A percentile compares a stretch with the other conserved stretches of the same genome.
Evolutionary conservation across 2,329 filamentous ascomycete species (phyloP).

Genomic region (Fusarium brachygibbosum): DNA sequence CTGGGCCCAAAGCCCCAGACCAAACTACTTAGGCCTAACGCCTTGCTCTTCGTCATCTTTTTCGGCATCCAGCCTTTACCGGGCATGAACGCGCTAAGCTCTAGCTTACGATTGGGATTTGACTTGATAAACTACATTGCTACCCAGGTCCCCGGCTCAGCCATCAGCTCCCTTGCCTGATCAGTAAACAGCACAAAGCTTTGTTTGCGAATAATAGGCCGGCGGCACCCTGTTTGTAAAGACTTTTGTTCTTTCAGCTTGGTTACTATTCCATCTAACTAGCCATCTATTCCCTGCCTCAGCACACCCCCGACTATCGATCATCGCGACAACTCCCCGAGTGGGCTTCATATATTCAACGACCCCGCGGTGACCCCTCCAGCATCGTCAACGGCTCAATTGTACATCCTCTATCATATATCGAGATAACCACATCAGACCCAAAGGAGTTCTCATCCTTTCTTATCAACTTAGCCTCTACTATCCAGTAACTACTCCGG

Average conservation of each 20-base stretch:
- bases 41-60: slow-evolving; percentile 50
- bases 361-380: slow-evolving; percentile 49
- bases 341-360: slow-evolving; percentile 41
- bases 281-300: slow-evolving; percentile 49
- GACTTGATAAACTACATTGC: slow-evolving; percentile 51
- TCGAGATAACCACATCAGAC: slow-evolving; percentile 4
- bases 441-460: slow-evolving; percentile 11
- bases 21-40: slow-evolving; percentile 48
- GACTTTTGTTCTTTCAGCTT: slow-evolving; percentile 44
- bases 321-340: slow-evolving; percentile 45
- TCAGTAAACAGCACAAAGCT: slow-evolving; percentile 47
- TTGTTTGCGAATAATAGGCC: slow-evolving; percentile 49
- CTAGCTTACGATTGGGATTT: slow-evolving; percentile 50
- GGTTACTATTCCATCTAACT: slow-evolving; percentile 45
- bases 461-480: slow-evolving; percentile 20
- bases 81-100: slow-evolving; percentile 51
- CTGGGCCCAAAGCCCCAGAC: slow-evolving; percentile 49
- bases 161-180: slow-evolving; percentile 50
- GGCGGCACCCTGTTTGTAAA: slow-evolving; percentile 48
- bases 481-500: slow-evolving; percentile 21
- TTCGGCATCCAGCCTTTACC: slow-evolving; percentile 46
- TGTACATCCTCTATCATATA: slow-evolving; percentile 21
- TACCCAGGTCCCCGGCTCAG: slow-evolving; percentile 49
- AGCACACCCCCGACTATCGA: slow-evolving; percentile 45
- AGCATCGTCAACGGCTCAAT: slow-evolving; percentile 30